Evolutionary conservation across 768 basidiomycete species (phyloP), one percentile per base, ranked within the genome.

Genomic region (Collybiopsis confluens): DNA sequence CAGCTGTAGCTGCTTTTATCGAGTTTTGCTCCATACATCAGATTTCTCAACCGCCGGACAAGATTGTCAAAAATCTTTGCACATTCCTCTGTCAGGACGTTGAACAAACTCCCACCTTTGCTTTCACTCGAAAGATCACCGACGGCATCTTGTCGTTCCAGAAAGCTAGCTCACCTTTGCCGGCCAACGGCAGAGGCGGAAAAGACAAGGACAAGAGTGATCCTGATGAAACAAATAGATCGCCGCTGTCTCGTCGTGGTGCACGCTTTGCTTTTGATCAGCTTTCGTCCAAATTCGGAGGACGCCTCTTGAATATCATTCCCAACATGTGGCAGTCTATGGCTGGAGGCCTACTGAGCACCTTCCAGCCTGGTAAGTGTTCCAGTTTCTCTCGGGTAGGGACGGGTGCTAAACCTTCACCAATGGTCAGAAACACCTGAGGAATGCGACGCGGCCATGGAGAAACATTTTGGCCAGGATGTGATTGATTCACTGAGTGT

Each of bases 321-420:
- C 96, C 97, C 2, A 92, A 83, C 59, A 89, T 98, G 79, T 98
- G 96, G 95, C 85, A 88, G 45, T 92, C 90, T 4, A 92, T 97
- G 83, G 85, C 84, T 13, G 86, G 86, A 21, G 86, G 90, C 21
- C 65, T 97, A 35, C 60, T 88, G 42, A 81, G 79, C 50, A 80
- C 85, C 21, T 93, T 87, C 58, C 71, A 75, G 38, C 66, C 76
- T 33, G 84, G 93, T 93, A 65, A 41, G 82, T 63, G 10, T n/a
- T 36, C 38, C 40, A 56, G 6, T 45, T 11, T 5, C 28, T 23
- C 18, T 3, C 27, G 35, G 15, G 10, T 24, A 24, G 33, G 24
- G 4, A 42, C 42, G 48, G 33, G n/a, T 23, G 28, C 55, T 41
- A 33, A 35, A 15, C 20, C 15, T 60, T 45, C 10, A 6, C 50